Evolutionary conservation across 2,329 filamentous ascomycete species (phyloP).

Genomic region (Xylaria sp.): DNA sequence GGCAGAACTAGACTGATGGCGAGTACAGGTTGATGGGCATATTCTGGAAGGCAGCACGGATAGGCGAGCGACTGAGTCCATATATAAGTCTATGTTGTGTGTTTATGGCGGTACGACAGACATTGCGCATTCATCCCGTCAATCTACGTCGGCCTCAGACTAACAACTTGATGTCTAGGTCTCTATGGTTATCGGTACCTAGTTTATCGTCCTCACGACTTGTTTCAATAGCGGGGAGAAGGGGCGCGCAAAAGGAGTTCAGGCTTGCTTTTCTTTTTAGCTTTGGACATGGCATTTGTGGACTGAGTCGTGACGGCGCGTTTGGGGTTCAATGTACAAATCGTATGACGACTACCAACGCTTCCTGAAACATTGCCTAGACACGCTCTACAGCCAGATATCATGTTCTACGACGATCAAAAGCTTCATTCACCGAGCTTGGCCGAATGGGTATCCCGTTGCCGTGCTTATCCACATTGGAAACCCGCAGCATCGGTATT

Average conservation of each 20-base stretch:
- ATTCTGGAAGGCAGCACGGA: constrained; percentile 94
- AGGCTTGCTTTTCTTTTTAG: constrained; percentile 28
- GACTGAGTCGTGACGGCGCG: constrained; percentile 8
- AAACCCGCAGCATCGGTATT: constrained; percentile 10
- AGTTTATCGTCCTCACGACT: constrained; percentile 25
- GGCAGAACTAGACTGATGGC: constrained; percentile 22
- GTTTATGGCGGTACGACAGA: constrained; percentile 81
- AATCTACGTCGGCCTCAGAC: constrained; percentile 24
- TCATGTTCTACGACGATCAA: constrained; percentile 23
- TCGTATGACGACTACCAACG: constrained; percentile 1
- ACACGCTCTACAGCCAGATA: constrained; percentile 14
- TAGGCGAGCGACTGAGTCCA: constrained; percentile 92
- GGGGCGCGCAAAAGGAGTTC: constrained; percentile 37
- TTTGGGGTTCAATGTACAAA: constrained; percentile 15
- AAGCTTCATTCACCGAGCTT: background rate
- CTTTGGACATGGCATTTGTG: constrained; percentile 17
- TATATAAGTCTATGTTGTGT: constrained; percentile 96
- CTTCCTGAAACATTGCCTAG: constrained; percentile 4
- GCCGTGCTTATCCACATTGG: background rate
- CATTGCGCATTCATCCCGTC: constrained; percentile 1
- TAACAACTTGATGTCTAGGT: constrained; percentile 35
- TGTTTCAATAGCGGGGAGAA: constrained; percentile 20
- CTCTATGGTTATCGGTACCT: constrained; percentile 48
- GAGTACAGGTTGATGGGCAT: constrained; percentile 75
- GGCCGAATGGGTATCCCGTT: background rate